These are phyloP conservation scores for Acanthamoeba quina DNA, from an alignment of 208 protist species.

Conservation along the genomic window DNA sequence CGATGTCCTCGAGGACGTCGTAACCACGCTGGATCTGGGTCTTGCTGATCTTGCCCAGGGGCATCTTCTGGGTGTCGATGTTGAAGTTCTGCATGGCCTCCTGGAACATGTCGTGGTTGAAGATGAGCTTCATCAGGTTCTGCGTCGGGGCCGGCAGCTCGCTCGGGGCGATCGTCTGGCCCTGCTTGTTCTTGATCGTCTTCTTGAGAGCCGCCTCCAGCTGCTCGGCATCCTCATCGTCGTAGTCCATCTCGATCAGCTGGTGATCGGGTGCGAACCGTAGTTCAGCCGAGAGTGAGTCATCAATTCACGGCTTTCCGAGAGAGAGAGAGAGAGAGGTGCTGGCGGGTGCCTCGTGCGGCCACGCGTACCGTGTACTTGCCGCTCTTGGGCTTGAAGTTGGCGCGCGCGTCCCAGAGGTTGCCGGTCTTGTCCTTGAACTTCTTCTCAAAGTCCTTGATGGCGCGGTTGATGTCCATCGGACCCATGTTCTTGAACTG, in stretches of 20 bases:
- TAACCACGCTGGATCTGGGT: conserved; percentile 84
- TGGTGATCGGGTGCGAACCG: background rate
- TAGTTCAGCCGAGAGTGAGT: background rate
- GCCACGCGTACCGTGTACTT: conserved; percentile 80
- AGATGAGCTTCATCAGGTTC: conserved; percentile 80
- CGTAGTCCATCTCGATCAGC: conserved; percentile 63
- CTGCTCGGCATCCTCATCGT: conserved; percentile 66
- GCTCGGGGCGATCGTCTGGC: conserved; percentile 55
- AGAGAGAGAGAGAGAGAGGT: too few relatives aligned
- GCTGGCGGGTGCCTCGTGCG: too few relatives aligned
- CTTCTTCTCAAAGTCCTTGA: conserved; percentile 87
- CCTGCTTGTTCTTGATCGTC: conserved; percentile 72
- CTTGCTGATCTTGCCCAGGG: conserved; percentile 84
- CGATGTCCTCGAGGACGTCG: conserved; percentile 82
- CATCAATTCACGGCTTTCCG: too few relatives aligned
- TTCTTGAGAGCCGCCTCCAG: conserved; percentile 52
- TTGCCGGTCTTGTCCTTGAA: conserved; percentile 90
- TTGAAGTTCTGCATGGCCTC: conserved; percentile 79
- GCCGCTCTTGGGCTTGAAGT: conserved; percentile 78
- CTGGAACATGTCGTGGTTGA: conserved; percentile 83
- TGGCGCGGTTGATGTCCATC: conserved; percentile 63
- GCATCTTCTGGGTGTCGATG: conserved; percentile 84
- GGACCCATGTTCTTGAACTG: conserved; percentile 79
- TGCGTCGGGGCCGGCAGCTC: conserved; percentile 50
- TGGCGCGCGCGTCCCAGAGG: conserved; percentile 80